These are phyloP conservation scores for Bruguiera sexangula DNA, from an alignment of 345 rosid species.

Conservation along the genomic window DNA sequence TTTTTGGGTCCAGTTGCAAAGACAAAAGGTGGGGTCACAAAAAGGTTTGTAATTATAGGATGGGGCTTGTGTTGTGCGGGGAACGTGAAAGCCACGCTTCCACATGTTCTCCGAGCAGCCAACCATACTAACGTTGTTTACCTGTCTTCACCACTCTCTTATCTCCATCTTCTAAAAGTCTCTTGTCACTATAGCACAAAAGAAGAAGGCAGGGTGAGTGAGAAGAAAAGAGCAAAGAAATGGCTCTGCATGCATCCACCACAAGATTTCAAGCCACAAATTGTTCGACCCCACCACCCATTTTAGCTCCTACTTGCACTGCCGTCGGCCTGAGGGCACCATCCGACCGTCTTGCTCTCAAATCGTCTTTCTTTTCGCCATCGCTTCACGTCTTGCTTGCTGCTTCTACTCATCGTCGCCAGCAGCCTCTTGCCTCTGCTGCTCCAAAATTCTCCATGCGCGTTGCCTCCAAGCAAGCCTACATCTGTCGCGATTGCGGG, in stretches of 20 bases:
- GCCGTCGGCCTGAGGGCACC: constrained; percentile 34
- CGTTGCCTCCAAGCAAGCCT: constrained; percentile 73
- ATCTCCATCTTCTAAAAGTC: constrained; percentile 20
- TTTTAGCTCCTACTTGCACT: constrained; percentile 34
- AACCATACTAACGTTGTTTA: constrained; percentile 1
- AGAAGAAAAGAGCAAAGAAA: constrained; percentile 6
- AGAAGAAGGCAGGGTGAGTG: not conserved
- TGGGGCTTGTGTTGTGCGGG: constrained; percentile 23
- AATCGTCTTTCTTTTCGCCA: constrained; percentile 55
- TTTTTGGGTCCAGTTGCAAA: not conserved
- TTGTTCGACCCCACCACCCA: constrained; percentile 21
- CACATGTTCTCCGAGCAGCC: constrained; percentile 15
- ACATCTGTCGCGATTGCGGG: constrained; percentile 98
- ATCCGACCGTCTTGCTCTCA: constrained; percentile 39
- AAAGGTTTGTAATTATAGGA: not conserved
- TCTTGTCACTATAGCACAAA: not conserved
- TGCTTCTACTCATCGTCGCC: constrained; percentile 12
- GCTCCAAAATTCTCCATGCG: constrained; percentile 73
- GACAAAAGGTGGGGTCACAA: not conserved
- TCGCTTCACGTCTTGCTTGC: constrained; percentile 45
- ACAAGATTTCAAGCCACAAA: constrained; percentile 19
- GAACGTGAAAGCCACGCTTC: constrained; percentile 42
- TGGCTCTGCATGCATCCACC: constrained; percentile 43
- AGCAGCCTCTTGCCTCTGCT: constrained; percentile 27
- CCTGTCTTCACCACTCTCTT: constrained; percentile 19